Percentiles rank a stretch among this genome's conserved stretches.
Evolutionary conservation across 352 stramenopile genomes (phyloP).

Genomic region (Globisporangium takayamanum): DNA sequence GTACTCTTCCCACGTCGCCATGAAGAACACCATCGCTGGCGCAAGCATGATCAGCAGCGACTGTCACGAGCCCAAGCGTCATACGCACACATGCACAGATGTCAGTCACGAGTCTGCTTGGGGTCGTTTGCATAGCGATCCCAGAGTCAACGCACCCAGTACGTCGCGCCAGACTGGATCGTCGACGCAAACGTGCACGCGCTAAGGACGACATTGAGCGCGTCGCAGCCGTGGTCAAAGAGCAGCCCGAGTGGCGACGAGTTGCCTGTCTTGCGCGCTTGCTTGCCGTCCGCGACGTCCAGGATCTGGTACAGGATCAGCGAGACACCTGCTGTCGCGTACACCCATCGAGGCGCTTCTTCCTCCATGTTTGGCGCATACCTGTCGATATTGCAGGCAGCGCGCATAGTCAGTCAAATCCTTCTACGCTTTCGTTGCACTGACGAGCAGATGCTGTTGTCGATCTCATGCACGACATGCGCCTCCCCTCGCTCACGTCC

Average conservation of each 20-base stretch:
- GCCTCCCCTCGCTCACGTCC: too few relatives aligned
- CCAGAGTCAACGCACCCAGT: slow-evolving; percentile 41
- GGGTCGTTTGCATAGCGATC: not conserved
- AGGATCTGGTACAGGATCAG: slow-evolving; percentile 80
- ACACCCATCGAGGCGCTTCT: slow-evolving; percentile 66
- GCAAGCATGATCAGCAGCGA: slow-evolving; percentile 62
- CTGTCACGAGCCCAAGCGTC: slow-evolving; percentile 18
- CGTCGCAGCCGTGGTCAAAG: slow-evolving; percentile 84
- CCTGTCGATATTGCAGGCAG: slow-evolving; percentile 46
- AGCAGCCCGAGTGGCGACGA: slow-evolving; percentile 78
- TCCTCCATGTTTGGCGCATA: slow-evolving; percentile 84
- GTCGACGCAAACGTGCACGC: slow-evolving; percentile 80
- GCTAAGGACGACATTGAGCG: slow-evolving; percentile 80
- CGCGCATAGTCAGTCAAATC: not conserved
- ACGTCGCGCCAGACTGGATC: slow-evolving; percentile 78
- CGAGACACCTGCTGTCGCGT: slow-evolving; percentile 54
- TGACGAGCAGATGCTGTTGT: too few relatives aligned
- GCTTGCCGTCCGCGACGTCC: slow-evolving; percentile 83
- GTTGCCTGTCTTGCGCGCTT: slow-evolving; percentile 82
- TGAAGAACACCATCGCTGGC: slow-evolving; percentile 92
- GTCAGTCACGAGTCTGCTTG: not conserved
- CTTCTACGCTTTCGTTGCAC: too few relatives aligned
- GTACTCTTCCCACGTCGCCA: slow-evolving; percentile 98
- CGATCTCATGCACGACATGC: too few relatives aligned
- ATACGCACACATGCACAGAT: not conserved